phyloP scores from a whole-genome alignment of 176 grass and related monocot genomes.

The Hordeum vulgare region DNA sequence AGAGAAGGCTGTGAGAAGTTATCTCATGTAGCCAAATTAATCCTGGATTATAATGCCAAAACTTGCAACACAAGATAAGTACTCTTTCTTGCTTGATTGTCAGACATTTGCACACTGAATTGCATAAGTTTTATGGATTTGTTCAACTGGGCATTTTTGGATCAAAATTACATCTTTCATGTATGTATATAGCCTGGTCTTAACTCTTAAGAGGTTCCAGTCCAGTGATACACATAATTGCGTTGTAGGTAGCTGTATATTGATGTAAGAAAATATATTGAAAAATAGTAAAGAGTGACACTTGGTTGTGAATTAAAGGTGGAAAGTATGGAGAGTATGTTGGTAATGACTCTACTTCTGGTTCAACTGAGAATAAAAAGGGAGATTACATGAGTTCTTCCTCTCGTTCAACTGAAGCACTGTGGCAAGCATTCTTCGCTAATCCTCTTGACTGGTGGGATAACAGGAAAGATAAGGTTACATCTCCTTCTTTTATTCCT shows the following conservation, averaged over 20 bases:
- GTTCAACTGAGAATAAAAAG: slow-evolving; percentile 26
- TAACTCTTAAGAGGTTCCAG: background rate
- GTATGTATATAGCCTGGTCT: background rate
- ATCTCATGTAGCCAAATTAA: background rate
- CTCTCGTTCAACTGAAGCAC: slow-evolving; percentile 55
- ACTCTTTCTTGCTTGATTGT: background rate
- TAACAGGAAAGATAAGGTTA: slow-evolving; percentile 93
- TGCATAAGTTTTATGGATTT: background rate
- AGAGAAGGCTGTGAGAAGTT: background rate
- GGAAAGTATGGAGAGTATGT: slow-evolving; percentile 20
- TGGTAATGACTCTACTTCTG: slow-evolving; percentile 21
- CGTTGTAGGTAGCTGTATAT: background rate
- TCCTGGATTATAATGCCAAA: background rate
- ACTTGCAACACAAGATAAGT: background rate
- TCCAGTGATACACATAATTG: background rate
- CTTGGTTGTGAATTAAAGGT: slow-evolving; percentile 26
- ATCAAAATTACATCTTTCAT: background rate
- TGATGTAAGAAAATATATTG: slow-evolving; percentile 10
- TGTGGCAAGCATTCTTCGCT: slow-evolving; percentile 95
- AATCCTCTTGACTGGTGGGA: slow-evolving; percentile 98
- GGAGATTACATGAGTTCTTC: slow-evolving; percentile 24
- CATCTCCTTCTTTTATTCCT: background rate
- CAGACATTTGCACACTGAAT: background rate
- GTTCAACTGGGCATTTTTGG: background rate
- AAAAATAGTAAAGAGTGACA: slow-evolving; percentile 5